Conservation (phyloP, 2,329 filamentous ascomycete species). For the Bipolaris bicolor region DNA sequence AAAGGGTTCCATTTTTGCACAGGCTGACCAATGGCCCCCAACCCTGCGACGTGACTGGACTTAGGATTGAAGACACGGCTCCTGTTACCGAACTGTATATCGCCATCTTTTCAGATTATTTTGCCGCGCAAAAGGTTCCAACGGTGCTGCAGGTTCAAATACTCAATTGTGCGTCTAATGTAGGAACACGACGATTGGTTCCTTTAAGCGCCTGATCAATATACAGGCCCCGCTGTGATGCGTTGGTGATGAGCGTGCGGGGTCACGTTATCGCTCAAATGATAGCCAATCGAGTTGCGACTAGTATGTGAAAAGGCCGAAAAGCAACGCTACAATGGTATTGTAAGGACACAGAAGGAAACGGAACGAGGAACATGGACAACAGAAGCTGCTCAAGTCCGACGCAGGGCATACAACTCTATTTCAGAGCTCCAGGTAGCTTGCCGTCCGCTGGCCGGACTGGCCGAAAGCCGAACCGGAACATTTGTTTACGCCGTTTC, state of each 20-base stretch:
- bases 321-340: conserved; percentile 7
- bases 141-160: neutral
- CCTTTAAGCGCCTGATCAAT: neutral
- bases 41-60: conserved; percentile 53
- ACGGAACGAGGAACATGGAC: conserved; percentile 12
- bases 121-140: too few species aligned
- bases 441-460: conserved; percentile 12
- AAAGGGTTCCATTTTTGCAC: conserved; percentile 54
- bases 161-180: conserved; percentile 1
- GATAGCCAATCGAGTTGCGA: neutral
- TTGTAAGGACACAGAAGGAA: conserved; percentile 7
- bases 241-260: neutral
- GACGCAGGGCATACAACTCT: conserved; percentile 7
- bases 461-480: conserved; percentile 25
- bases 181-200: neutral
- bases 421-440: conserved; percentile 13
- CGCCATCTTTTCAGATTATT: conserved; percentile 33
- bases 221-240: neutral
- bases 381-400: conserved; percentile 1
- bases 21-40: conserved; percentile 57
- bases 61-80: conserved; percentile 50
- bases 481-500: conserved; percentile 27
- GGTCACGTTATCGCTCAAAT: too few species aligned
- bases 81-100: conserved; percentile 47
- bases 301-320: conserved; percentile 1